Base-by-base conservation (phyloP, 2,329 filamentous ascomycete genomes). In the Trichoderma sp. region DNA sequence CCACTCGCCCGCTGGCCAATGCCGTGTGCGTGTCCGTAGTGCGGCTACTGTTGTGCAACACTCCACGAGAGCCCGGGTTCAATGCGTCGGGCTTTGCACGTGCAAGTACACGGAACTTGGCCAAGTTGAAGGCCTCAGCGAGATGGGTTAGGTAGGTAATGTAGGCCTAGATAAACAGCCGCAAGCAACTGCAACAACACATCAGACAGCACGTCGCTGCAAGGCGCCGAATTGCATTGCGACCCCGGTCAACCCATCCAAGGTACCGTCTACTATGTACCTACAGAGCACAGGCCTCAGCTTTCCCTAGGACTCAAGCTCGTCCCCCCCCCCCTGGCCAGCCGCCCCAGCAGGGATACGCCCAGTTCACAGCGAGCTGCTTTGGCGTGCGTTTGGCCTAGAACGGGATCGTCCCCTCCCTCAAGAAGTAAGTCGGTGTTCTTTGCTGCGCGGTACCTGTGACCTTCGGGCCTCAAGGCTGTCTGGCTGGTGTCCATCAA, bases 321-420 rank as follows among this genome's bases (percentile, higher is more conserved):
- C 37, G 19, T 43, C n/a, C n/a, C 27, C 4, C 27, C 27, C 31
- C 47, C 60, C 62, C 62, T 57, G 27, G 62, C 35, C 61, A 43
- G 24, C 52, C 37, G 5, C 37, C 7, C 31, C 19, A 27, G 47
- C 47, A 55, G 21, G 60, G 47, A 43, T 43, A 16, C 7, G 16
- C 8, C 40, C 40, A 43, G 60, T 52, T 64, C 27, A 56, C 61
- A 49, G 53, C 37, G 16, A n/a, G 40, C 40, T 49, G 53, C 27
- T 58, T 58, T 66, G 63, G 63, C 63, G 53, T 66, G 63, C 63
- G 63, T 66, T 58, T 35, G 55, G 55, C 52, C 21, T 27, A 55
- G 52, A 53, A 53, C 49, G 43, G 62, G 62, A 65, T 65, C 62
- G 35, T 56, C 62, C 49, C 52, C 55, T 43, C 31, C 29, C 53